Evolutionary conservation across 1,139 yeast genomes (phyloP).

Genomic region (Pichia norvegensis): DNA sequence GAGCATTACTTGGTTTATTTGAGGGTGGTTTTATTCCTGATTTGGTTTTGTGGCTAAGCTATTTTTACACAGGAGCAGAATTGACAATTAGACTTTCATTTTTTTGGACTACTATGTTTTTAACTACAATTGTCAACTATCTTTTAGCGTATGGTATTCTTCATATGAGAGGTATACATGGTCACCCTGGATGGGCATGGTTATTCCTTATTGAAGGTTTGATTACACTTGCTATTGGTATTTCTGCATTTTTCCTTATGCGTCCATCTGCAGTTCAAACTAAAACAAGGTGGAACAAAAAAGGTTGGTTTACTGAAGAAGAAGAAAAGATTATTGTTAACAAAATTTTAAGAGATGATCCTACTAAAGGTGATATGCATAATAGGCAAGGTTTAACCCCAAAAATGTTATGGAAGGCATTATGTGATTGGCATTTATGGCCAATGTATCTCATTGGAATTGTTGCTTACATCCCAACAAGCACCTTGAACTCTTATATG

Average conservation of each 20-base stretch:
- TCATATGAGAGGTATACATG: constrained; percentile 34
- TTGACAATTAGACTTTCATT: constrained; percentile 42
- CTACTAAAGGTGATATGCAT: constrained; percentile 61
- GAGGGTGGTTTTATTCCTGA: constrained; percentile 57
- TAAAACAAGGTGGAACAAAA: constrained; percentile 35
- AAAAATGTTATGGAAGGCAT: constrained; percentile 32
- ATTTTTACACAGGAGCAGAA: constrained; percentile 45
- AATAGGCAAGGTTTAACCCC: constrained; percentile 47
- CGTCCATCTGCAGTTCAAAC: constrained; percentile 54
- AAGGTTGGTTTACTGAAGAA: constrained; percentile 56
- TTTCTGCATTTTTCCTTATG: constrained; percentile 47
- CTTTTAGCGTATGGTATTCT: constrained; percentile 41
- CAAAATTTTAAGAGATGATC: constrained; percentile 58
- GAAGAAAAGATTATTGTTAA: constrained; percentile 60
- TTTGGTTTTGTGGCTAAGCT: constrained; percentile 46
- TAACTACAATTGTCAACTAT: constrained; percentile 35
- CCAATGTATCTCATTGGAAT: constrained; percentile 50
- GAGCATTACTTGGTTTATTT: constrained; percentile 41
- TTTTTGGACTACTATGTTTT: constrained; percentile 43
- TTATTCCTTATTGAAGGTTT: constrained; percentile 58
- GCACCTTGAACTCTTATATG: constrained; percentile 40
- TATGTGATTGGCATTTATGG: constrained; percentile 50
- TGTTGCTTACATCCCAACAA: constrained; percentile 36
- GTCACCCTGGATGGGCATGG: constrained; percentile 55
- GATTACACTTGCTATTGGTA: constrained; percentile 48